Percentiles rank a stretch among this genome's conserved stretches.
These are phyloP conservation scores for Calocybe gangraenosa DNA, from an alignment of 768 basidiomycete species.

Conservation along the genomic window DNA sequence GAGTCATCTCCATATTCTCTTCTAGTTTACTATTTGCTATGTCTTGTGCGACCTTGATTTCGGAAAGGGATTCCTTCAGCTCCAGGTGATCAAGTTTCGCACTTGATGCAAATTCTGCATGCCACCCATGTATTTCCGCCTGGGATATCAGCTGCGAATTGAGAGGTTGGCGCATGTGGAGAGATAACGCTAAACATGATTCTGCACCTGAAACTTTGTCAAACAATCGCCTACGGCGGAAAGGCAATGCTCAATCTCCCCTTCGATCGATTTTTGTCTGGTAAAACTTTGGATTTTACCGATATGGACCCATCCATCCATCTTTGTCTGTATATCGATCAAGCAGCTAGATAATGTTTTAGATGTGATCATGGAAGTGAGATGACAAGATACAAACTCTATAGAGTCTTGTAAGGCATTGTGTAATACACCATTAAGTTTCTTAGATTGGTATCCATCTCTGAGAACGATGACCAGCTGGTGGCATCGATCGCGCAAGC, in stretches of 20 bases:
- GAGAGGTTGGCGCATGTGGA: not conserved
- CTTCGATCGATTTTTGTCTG: constrained; percentile 21
- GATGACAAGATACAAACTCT: constrained; percentile 12
- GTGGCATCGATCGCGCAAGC: constrained; percentile 44
- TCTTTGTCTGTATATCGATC: constrained; percentile 29
- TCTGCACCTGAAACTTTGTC: constrained; percentile 39
- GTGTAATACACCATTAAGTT: constrained; percentile 27
- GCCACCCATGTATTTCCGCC: constrained; percentile 45
- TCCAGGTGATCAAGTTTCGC: constrained; percentile 38
- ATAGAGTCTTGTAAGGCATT: constrained; percentile 29
- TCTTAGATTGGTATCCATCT: constrained; percentile 26
- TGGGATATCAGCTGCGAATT: constrained; percentile 39
- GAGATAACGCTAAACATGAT: not conserved
- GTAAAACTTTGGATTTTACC: constrained; percentile 37
- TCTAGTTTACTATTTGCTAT: constrained; percentile 28
- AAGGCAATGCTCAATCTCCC: constrained; percentile 43
- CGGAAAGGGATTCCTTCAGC: constrained; percentile 37
- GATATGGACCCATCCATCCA: constrained; percentile 42
- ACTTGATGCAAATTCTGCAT: constrained; percentile 35
- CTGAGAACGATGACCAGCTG: constrained; percentile 35
- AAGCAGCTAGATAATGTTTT: constrained; percentile 22
- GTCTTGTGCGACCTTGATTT: constrained; percentile 36
- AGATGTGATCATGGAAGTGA: not conserved
- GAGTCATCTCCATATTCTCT: constrained; percentile 27
- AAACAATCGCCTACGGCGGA: constrained; percentile 41